These are phyloP conservation scores for Pleurotus ostreatus DNA, from an alignment of 768 basidiomycete species.

Conservation along the genomic window DNA sequence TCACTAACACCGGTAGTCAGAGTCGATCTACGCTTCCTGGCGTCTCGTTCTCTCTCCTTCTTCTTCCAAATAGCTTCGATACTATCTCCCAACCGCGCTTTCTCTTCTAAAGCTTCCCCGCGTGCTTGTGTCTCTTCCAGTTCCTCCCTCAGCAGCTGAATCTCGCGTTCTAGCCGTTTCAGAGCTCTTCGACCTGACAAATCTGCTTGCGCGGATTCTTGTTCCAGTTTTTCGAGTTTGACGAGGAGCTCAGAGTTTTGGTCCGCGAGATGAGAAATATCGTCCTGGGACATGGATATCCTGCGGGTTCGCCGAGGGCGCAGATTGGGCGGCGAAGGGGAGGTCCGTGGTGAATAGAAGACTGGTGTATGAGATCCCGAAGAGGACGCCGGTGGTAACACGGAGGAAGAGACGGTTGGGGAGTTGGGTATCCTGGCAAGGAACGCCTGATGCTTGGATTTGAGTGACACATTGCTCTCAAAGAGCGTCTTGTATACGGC, in stretches of 20 bases:
- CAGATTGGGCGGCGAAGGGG: constrained; percentile 19
- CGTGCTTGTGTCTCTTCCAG: constrained; percentile 71
- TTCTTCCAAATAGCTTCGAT: constrained; percentile 40
- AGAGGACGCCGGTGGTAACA: constrained; percentile 20
- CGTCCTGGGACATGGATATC: constrained; percentile 63
- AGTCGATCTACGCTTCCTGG: constrained; percentile 27
- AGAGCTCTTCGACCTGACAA: constrained; percentile 65
- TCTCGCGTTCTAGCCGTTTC: constrained; percentile 75
- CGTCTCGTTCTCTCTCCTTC: constrained; percentile 37
- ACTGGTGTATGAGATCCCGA: constrained; percentile 10
- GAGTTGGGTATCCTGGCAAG: constrained; percentile 58
- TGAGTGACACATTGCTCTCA: constrained; percentile 63
- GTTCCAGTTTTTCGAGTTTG: constrained; percentile 73
- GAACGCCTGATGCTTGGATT: constrained; percentile 68
- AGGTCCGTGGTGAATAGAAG: constrained; percentile 14
- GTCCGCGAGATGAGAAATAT: constrained; percentile 69
- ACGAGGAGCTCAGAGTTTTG: constrained; percentile 79
- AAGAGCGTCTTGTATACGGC: constrained; percentile 67
- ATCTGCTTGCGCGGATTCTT: constrained; percentile 64
- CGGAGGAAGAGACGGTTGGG: constrained; percentile 16
- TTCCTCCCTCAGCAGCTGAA: constrained; percentile 67
- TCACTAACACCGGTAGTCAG: constrained; percentile 24
- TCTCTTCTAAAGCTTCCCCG: constrained; percentile 70
- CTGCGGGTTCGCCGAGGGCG: constrained; percentile 33
- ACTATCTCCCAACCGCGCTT: constrained; percentile 42